A percentile compares a stretch with the other conserved stretches of the same genome.
Evolutionary conservation across 2,329 filamentous ascomycete genomes (phyloP).

Genomic region (Alternaria longipes): DNA sequence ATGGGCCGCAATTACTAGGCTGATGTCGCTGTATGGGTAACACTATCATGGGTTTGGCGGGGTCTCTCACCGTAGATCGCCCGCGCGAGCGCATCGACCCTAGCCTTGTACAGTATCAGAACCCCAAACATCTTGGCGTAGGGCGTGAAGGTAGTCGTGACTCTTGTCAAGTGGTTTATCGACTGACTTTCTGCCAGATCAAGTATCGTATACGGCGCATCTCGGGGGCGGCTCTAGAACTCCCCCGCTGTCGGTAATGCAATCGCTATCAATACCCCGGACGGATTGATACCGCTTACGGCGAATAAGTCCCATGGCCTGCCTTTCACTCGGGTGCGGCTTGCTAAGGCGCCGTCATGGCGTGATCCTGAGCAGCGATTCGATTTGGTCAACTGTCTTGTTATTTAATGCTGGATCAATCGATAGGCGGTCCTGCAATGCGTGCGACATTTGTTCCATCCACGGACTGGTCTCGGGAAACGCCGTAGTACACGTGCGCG

Average conservation of each 20-base stretch:
- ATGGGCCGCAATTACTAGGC: slow-evolving; percentile 13
- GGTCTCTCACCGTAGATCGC: slow-evolving; percentile 31
- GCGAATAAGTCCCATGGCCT: slow-evolving; percentile 12
- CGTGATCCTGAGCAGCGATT: neutral
- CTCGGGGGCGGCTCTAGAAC: slow-evolving; percentile 21
- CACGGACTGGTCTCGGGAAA: neutral
- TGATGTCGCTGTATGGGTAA: slow-evolving; percentile 25
- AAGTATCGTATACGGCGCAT: slow-evolving; percentile 20
- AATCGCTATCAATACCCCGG: slow-evolving; percentile 19
- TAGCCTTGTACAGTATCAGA: slow-evolving; percentile 45
- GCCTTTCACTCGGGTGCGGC: neutral
- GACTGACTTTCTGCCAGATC: slow-evolving; percentile 12
- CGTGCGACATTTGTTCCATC: neutral
- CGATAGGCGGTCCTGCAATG: neutral
- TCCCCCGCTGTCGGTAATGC: slow-evolving; percentile 25
- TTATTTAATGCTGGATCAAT: neutral
- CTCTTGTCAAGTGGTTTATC: slow-evolving; percentile 15
- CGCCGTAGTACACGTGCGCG: neutral
- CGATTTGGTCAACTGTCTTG: neutral
- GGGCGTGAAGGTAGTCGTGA: slow-evolving; percentile 14
- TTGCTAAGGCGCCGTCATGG: slow-evolving; percentile 2
- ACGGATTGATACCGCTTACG: slow-evolving; percentile 8
- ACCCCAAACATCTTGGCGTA: slow-evolving; percentile 38
- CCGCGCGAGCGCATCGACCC: slow-evolving; percentile 34
- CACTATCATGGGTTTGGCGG: slow-evolving; percentile 30